Evolutionary conservation across 176 grass and related monocot species (phyloP).

Genomic region (maize (Zea mays)): DNA sequence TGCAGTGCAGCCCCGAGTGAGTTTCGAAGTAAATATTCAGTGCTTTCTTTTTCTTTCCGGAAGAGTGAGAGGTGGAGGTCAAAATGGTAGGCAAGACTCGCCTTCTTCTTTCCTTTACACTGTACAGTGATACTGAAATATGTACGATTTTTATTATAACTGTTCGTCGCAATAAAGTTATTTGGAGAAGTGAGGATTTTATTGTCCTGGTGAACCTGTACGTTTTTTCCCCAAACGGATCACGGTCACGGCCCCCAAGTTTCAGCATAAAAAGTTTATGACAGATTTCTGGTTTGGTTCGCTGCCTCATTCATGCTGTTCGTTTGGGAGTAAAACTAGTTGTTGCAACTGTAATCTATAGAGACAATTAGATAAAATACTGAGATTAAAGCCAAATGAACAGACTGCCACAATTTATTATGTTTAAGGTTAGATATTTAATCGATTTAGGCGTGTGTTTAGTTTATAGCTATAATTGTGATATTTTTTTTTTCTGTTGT

Average conservation of each 20-base stretch:
- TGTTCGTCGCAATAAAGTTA: slow-evolving; percentile 29
- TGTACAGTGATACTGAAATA: neutral
- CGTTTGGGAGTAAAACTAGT: no score
- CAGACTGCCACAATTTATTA: no score
- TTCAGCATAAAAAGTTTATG: neutral
- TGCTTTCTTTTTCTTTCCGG: slow-evolving; percentile 32
- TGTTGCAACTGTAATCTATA: no score
- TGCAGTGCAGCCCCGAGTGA: slow-evolving; percentile 43
- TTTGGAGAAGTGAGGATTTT: neutral
- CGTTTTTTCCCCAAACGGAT: neutral
- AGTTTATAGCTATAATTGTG: no score
- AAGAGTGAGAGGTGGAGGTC: neutral
- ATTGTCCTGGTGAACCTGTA: neutral
- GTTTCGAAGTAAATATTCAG: slow-evolving; percentile 32
- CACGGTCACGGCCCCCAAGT: neutral
- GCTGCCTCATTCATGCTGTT: no score
- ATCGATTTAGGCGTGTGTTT: no score
- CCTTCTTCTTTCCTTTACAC: slow-evolving; percentile 43
- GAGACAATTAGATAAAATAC: no score
- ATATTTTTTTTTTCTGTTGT: no score
- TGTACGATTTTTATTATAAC: slow-evolving; percentile 11
- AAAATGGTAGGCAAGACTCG: slow-evolving; percentile 19
- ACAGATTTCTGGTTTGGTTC: neutral
- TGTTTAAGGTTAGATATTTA: no score
- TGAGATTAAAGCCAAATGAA: no score